A percentile compares a stretch with the other conserved stretches of the same genome.
phyloP scores from a whole-genome alignment of 768 basidiomycete genomes.

The Terana coerulea region DNA sequence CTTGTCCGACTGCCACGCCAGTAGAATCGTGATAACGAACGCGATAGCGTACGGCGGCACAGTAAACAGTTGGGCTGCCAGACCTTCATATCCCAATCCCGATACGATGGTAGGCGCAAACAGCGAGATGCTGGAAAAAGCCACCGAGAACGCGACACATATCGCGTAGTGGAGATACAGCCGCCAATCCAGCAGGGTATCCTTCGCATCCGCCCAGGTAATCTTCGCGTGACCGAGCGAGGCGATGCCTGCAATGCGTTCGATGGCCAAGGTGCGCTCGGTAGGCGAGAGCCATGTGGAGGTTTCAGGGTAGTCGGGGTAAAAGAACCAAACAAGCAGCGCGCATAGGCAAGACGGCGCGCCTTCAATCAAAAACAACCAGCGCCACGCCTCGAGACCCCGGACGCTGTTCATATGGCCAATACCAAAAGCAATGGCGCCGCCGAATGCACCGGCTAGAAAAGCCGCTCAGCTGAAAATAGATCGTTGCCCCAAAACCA shows the following conservation, averaged over 20 bases:
- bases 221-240: constrained; percentile 31
- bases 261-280: constrained; percentile 38
- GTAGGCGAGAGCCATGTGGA: constrained; percentile 38
- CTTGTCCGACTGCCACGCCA: constrained; percentile 18
- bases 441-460: constrained; percentile 28
- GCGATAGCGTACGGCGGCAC: constrained; percentile 43
- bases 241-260: constrained; percentile 35
- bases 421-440: constrained; percentile 30
- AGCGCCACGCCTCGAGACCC: constrained; percentile 27
- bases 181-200: constrained; percentile 33
- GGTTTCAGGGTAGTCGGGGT: constrained; percentile 50
- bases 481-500: not conserved
- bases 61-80: constrained; percentile 56
- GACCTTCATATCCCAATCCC: constrained; percentile 50
- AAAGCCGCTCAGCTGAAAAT: not conserved
- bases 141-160: constrained; percentile 41
- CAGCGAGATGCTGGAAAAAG: constrained; percentile 40
- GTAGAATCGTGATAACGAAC: constrained; percentile 22
- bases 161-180: constrained; percentile 37
- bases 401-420: constrained; percentile 25
- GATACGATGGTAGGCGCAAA: constrained; percentile 73
- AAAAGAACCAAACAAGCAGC: constrained; percentile 28
- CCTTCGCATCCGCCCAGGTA: constrained; percentile 34
- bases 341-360: constrained; percentile 37
- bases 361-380: constrained; percentile 44